Evolutionary conservation across 306 rosid species (phyloP).

Genomic region (Trifolium subterraneum): DNA sequence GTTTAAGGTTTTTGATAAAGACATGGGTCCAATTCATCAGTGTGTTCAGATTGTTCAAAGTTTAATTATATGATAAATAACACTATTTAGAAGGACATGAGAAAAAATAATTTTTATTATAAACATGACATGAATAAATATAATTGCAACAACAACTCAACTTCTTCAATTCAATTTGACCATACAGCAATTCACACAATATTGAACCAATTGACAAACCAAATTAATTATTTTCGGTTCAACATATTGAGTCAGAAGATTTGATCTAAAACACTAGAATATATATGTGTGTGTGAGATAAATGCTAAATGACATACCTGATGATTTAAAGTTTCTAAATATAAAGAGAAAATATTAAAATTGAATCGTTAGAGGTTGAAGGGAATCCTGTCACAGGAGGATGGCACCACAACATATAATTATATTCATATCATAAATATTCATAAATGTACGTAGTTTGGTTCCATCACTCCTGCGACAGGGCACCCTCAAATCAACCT

Average conservation of each 20-base stretch:
- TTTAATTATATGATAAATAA: too few relatives aligned
- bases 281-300: rapidly evolving
- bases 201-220: background rate
- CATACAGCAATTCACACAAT: background rate
- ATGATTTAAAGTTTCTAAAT: background rate
- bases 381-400: slow-evolving; percentile 7
- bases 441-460: background rate
- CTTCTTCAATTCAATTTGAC: background rate
- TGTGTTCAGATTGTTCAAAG: too few relatives aligned
- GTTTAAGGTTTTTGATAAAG: too few relatives aligned
- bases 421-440: background rate
- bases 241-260: too few relatives aligned
- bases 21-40: too few relatives aligned
- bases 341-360: background rate
- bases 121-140: too few relatives aligned
- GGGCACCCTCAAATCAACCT: background rate
- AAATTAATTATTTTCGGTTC: too few relatives aligned
- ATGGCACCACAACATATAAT: background rate
- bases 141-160: background rate
- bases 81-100: too few relatives aligned
- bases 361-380: background rate
- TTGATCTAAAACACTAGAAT: too few relatives aligned
- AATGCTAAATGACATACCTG: background rate
- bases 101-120: too few relatives aligned
- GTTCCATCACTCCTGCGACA: slow-evolving; percentile 51